Evolutionary conservation across 345 rosid genomes (phyloP), one percentile per base, ranked within the genome.

Genomic region (Draba incana): DNA sequence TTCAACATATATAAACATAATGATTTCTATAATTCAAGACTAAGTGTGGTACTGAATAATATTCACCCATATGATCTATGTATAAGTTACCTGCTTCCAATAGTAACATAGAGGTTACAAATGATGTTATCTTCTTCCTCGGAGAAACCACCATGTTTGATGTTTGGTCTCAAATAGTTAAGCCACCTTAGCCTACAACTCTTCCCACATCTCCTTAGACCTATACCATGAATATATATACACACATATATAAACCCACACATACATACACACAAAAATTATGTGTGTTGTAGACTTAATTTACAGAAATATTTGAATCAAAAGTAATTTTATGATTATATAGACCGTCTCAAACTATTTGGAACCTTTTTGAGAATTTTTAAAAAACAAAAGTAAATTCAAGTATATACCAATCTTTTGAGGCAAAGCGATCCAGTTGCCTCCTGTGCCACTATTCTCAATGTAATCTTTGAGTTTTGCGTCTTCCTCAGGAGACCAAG

Each of bases 401-500:
- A 39, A 38, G 60, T 28, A 33, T 24, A 25, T 79, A 84, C 95
- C 95, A 62, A 84, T 86, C 76, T 88, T 88, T 33, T 79, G 89
- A 14, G 95, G 95, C 77, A 88, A 78, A 70, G 95, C 91, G 63
- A 88, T 90, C 97, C 97, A 90, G 75, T 86, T 88, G 59, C 94
- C 94, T 60, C 85, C 92, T 20, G 89, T 88, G 75, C 95, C 95
- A 70, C 81, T 74, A 50, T 81, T 70, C 64, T 86, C 88, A 58
- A 88, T 86, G 69, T 86, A 88, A 45, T 77, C 75, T 80, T 88
- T 88, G 81, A 88, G 95, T 27, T 65, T 84, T 41, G 94, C 87
- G 62, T 90, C 97, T 80, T 90, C 97, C 59, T 88, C 94, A 20
- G 97, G 94, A 37, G 94, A 90, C 97, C 97, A 90, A 42, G 97